These are phyloP conservation scores for Pisolithus thermaeus DNA, from an alignment of 1,284 basidiomycete species.

Conservation along the genomic window DNA sequence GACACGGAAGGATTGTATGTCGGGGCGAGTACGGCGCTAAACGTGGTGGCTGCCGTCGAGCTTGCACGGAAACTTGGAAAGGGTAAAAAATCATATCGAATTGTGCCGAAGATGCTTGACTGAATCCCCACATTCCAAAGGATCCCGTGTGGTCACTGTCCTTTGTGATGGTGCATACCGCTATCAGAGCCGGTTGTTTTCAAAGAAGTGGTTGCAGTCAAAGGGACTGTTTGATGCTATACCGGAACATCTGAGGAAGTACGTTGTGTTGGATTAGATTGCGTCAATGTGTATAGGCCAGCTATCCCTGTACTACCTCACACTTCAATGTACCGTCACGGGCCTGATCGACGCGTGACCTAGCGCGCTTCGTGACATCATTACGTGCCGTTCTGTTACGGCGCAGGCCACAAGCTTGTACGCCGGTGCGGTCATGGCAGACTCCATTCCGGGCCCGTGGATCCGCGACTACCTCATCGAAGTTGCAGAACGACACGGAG, in stretches of 20 bases:
- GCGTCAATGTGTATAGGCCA: no score
- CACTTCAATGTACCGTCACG: no score
- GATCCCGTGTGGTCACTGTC: slow-evolving; percentile 85
- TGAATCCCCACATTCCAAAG: slow-evolving; percentile 32
- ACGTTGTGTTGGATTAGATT: slow-evolving; percentile 77
- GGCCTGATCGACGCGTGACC: background rate
- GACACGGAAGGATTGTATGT: slow-evolving; percentile 94
- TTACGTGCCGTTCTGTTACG: no score
- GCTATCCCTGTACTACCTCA: no score
- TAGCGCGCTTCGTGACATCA: background rate
- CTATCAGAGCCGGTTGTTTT: slow-evolving; percentile 95
- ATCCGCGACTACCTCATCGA: slow-evolving; percentile 43
- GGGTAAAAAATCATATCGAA: slow-evolving; percentile 39
- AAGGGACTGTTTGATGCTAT: slow-evolving; percentile 82
- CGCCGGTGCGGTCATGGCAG: slow-evolving; percentile 19
- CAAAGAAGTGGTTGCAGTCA: slow-evolving; percentile 86
- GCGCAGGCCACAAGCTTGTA: no score
- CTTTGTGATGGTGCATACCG: slow-evolving; percentile 94
- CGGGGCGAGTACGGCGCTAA: slow-evolving; percentile 93
- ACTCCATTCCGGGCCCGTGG: slow-evolving; percentile 42
- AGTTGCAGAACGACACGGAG: slow-evolving; percentile 45
- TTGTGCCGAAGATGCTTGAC: background rate
- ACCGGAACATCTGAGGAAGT: slow-evolving; percentile 83
- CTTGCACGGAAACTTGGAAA: slow-evolving; percentile 83
- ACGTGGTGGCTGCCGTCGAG: slow-evolving; percentile 91